A percentile compares a stretch with the other conserved stretches of the same genome.
Conservation (phyloP, 75 land plant genomes). For the Larix kaempferi region DNA sequence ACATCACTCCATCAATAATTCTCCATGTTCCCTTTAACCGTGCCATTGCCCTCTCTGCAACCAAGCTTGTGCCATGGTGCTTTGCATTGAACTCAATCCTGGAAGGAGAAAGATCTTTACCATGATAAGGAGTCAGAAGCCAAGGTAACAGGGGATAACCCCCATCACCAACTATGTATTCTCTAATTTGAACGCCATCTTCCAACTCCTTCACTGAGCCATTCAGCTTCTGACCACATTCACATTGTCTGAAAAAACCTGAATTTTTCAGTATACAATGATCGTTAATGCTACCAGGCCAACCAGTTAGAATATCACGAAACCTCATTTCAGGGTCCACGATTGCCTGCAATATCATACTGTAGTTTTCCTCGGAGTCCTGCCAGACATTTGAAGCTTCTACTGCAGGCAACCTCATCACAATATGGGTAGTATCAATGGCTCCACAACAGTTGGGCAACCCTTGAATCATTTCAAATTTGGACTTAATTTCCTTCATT, state of each 20-base stretch:
- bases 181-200: conserved; percentile 52
- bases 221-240: conserved; percentile 58
- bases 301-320: conserved; percentile 85
- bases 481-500: conserved; percentile 56
- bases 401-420: conserved; percentile 83
- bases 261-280: conserved; percentile 58
- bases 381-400: conserved; percentile 88
- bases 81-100: conserved; percentile 36
- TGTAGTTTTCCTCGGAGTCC: conserved; percentile 76
- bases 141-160: conserved; percentile 84
- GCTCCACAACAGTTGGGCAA: conserved; percentile 91
- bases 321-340: conserved; percentile 77
- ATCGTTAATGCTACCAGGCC: conserved; percentile 82
- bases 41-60: conserved; percentile 55
- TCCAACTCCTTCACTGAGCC: conserved; percentile 38
- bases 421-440: conserved; percentile 82
- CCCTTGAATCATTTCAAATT: conserved; percentile 50
- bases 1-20: conserved; percentile 82
- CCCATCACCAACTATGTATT: conserved; percentile 70
- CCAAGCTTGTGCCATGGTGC: conserved; percentile 34
- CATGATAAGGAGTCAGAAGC: conserved; percentile 76
- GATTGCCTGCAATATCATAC: conserved; percentile 82
- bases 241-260: conserved; percentile 68
- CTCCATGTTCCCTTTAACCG: conserved; percentile 85
- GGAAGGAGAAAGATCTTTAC: conserved; percentile 20